Evolutionary conservation across 2,329 filamentous ascomycete species (phyloP).

Genomic region (Taxawa tesnikishii): DNA sequence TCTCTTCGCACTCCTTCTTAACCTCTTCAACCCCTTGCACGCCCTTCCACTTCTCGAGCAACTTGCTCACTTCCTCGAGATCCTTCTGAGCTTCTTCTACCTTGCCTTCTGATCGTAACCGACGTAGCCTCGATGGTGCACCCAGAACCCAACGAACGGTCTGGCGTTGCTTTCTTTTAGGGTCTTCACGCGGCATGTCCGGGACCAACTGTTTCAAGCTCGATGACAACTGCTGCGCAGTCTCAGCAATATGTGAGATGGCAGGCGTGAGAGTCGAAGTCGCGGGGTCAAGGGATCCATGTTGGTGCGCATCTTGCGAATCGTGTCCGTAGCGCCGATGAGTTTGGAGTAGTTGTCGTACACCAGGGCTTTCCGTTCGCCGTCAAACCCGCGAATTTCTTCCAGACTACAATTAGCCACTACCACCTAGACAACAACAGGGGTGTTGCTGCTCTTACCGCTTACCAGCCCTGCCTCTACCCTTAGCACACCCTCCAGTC

Average conservation of each 20-base stretch:
- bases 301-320: constrained; percentile 66
- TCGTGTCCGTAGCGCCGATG: constrained; percentile 93
- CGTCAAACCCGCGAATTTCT: constrained; percentile 82
- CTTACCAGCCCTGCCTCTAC: constrained; percentile 58
- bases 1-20: constrained; percentile 21
- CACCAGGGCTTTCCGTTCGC: constrained; percentile 91
- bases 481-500: constrained; percentile 55
- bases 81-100: constrained; percentile 46
- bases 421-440: no score
- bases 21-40: constrained; percentile 30
- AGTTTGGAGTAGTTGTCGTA: constrained; percentile 98
- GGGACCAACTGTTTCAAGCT: constrained; percentile 18
- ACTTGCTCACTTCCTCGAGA: constrained; percentile 28
- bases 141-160: constrained; percentile 52
- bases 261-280: constrained; percentile 61
- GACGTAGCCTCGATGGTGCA: constrained; percentile 46
- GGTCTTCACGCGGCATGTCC: constrained; percentile 16
- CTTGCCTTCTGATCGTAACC: constrained; percentile 47
- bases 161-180: constrained; percentile 33
- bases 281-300: constrained; percentile 68
- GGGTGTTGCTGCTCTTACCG: constrained; percentile 28
- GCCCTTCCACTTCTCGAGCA: constrained; percentile 31
- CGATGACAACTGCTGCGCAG: constrained; percentile 31
- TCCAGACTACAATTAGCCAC: constrained; percentile 24
- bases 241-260: constrained; percentile 61